Percentiles rank a stretch among this genome's conserved stretches.
These are phyloP conservation scores for Strobilomyces echinocephalus DNA, from an alignment of 768 basidiomycete genomes.

Conservation along the genomic window DNA sequence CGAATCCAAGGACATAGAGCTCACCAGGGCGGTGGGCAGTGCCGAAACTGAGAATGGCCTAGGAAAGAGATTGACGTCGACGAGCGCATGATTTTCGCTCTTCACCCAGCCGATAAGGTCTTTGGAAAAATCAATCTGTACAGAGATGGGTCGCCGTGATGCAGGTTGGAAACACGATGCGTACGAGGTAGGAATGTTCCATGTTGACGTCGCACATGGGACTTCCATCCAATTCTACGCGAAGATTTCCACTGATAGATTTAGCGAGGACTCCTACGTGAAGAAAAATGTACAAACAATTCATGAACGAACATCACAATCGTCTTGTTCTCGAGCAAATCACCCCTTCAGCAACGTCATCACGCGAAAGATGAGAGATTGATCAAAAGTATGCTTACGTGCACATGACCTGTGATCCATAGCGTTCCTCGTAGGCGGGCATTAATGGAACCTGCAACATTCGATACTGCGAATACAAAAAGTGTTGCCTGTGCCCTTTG, in stretches of 20 bases:
- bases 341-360: slow-evolving; percentile 43
- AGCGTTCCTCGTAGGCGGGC: slow-evolving; percentile 63
- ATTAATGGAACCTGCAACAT: slow-evolving; percentile 83
- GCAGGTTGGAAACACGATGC: slow-evolving; percentile 4
- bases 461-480: slow-evolving; percentile 67
- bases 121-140: slow-evolving; percentile 83
- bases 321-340: slow-evolving; percentile 72
- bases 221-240: slow-evolving; percentile 74
- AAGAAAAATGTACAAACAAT: slow-evolving; percentile 56
- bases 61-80: slow-evolving; percentile 84
- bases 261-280: neutral
- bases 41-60: slow-evolving; percentile 41
- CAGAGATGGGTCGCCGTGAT: neutral
- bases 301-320: slow-evolving; percentile 90
- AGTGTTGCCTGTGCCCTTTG: slow-evolving; percentile 83
- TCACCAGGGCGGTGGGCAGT: slow-evolving; percentile 31
- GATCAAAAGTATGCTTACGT: slow-evolving; percentile 59
- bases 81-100: slow-evolving; percentile 58
- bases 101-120: slow-evolving; percentile 75
- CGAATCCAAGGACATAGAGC: neutral
- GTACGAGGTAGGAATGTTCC: slow-evolving; percentile 82
- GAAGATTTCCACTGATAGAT: slow-evolving; percentile 72
- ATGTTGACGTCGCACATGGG: slow-evolving; percentile 67
- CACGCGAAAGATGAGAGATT: neutral
- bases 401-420: slow-evolving; percentile 82